A percentile compares a stretch with the other conserved stretches of the same genome.
Conservation (phyloP, 768 basidiomycete species). For the Mycena alexandri region DNA sequence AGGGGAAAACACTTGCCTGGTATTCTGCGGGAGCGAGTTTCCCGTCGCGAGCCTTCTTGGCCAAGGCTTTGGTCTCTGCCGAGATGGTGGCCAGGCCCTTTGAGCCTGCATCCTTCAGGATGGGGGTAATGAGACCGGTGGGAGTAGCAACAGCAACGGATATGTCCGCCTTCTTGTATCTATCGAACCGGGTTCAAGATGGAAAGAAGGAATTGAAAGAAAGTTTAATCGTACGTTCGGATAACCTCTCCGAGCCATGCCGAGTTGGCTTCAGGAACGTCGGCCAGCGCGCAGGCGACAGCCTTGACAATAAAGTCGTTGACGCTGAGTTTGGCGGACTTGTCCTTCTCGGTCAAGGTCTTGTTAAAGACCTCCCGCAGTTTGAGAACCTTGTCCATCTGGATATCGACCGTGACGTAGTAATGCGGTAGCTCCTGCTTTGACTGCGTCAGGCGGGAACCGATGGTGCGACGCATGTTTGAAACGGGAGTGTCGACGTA, state of each 20-base stretch:
- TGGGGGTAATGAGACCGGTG: conserved; percentile 96
- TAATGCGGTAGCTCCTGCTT: conserved; percentile 98
- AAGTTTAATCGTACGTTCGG: conserved; percentile 78
- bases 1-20: conserved; percentile 69
- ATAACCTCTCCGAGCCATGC: conserved; percentile 98
- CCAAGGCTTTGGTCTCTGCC: conserved; percentile 90
- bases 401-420: conserved; percentile 94
- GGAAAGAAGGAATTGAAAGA: not conserved
- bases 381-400: conserved; percentile 97
- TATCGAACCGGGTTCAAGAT: conserved; percentile 42
- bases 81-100: conserved; percentile 96
- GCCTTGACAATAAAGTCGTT: conserved; percentile 99
- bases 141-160: conserved; percentile 98
- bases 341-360: conserved; percentile 87
- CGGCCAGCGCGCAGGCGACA: conserved; percentile 87
- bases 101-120: conserved; percentile 91
- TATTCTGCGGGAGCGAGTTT: conserved; percentile 96
- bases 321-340: conserved; percentile 92
- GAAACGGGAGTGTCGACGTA: conserved; percentile 92
- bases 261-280: conserved; percentile 98
- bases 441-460: conserved; percentile 88
- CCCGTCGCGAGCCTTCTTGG: conserved; percentile 96
- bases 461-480: conserved; percentile 96
- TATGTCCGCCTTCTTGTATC: conserved; percentile 98
- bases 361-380: conserved; percentile 97